Evolutionary conservation across 495 filamentous ascomycete species (phyloP), one percentile per base, ranked within the genome.

Genomic region (Baudoinia panamericana): DNA sequence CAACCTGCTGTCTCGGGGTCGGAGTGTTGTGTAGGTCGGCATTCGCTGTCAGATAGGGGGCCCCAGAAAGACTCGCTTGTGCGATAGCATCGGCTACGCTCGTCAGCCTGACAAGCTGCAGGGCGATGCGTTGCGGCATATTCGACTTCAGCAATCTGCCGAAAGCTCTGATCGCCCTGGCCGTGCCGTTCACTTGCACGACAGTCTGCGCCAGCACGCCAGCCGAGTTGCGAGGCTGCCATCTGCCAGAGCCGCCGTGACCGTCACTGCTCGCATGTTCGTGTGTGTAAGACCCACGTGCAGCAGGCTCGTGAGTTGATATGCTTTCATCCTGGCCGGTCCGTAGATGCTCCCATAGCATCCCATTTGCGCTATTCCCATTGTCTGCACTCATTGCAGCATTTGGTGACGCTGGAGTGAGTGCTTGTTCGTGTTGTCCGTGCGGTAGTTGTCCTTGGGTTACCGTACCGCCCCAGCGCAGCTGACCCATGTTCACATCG

Each of bases 301-400:
- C 23, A n/a, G n/a, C n/a, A n/a, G n/a, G n/a, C 5, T 45, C 32
- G 31, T 6, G 10, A 8, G 7, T 33, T 6, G 30, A 8, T 9
- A 7, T 16, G 30, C 15, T 33, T 9, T 33, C 30, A 6, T 8
- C 7, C 44, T 47, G 36, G 8, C 10, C 26, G 2, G 30, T 38
- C 1, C 31, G 36, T 5, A 32, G 38, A 26, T 31, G 28, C 31
- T 48, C 39, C 30, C 30, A 41, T 22, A 41, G 34, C 35, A 45
- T 31, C 1, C 17, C 5, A 12, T 45, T 38, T 8, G 26, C 42
- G 17, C 21, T 30, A 15, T 40, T 40, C 26, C 24, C 37, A 20
- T 26, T 40, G 24, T 40, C 30, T 10, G 13, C 25, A 23, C 37
- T 30, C 2, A 16, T 30, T n/a, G 37, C 25, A n/a, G n/a, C n/a